Percentiles rank a stretch among this genome's conserved stretches.
These are phyloP conservation scores for Xylariaceae sp. DNA, from an alignment of 2,329 filamentous ascomycete species.

Conservation along the genomic window DNA sequence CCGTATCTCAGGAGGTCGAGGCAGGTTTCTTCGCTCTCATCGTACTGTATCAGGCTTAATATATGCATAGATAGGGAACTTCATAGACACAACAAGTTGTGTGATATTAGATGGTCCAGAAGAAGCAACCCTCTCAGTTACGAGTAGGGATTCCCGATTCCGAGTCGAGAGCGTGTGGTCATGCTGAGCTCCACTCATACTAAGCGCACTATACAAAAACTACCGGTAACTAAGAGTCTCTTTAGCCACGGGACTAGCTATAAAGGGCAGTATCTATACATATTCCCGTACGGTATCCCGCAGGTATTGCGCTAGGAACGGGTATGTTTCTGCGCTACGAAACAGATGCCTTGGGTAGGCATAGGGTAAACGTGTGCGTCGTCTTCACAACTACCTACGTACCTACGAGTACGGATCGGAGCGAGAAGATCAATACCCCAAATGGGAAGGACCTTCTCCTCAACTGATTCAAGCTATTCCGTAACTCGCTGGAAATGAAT, in stretches of 20 bases:
- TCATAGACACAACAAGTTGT: background rate
- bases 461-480: background rate
- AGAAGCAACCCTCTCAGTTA: background rate
- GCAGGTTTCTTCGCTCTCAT: too few species aligned
- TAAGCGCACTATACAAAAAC: too few species aligned
- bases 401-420: too few species aligned
- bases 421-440: background rate
- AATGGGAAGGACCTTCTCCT: background rate
- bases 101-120: background rate
- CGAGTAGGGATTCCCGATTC: background rate
- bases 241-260: background rate
- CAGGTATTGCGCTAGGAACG: too few species aligned
- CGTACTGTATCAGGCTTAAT: background rate
- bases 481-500: background rate
- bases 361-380: too few species aligned
- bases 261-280: background rate
- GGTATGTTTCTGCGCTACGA: too few species aligned
- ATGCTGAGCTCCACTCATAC: too few species aligned
- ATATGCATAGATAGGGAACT: background rate
- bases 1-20: too few species aligned
- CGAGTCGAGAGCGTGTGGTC: background rate
- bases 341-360: too few species aligned
- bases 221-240: background rate
- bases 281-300: background rate
- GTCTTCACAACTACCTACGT: too few species aligned